Conservation (phyloP, 1,284 basidiomycete genomes). For the Rhodotorula sp. region DNA sequence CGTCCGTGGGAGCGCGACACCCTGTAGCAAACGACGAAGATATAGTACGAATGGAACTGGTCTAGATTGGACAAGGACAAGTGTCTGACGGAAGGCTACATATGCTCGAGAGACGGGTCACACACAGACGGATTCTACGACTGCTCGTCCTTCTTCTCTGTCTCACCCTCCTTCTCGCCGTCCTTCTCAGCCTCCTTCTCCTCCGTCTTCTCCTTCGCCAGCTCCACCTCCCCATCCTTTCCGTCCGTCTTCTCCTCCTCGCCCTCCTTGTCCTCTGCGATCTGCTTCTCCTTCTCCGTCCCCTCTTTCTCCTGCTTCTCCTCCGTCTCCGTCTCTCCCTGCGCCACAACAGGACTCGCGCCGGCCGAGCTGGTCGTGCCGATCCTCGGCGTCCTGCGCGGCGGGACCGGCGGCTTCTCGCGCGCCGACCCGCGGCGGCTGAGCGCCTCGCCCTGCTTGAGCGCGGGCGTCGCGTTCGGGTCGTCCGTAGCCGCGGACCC, state of each 20-base stretch:
- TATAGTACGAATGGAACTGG: no score
- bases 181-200: neutral
- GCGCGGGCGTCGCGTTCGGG: neutral
- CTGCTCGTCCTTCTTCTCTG: neutral
- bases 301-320: neutral
- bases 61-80: no score
- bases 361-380: constrained; percentile 4
- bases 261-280: neutral
- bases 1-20: constrained; percentile 5
- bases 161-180: neutral
- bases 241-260: neutral
- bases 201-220: neutral
- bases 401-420: constrained; percentile 27
- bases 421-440: neutral
- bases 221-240: neutral
- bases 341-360: neutral
- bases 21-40: no score
- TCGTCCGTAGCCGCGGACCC: neutral
- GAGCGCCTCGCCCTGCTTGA: neutral
- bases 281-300: neutral
- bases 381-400: constrained; percentile 19
- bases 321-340: neutral
- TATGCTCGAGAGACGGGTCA: neutral
- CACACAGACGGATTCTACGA: neutral
- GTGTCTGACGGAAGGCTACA: no score